phyloP scores from a whole-genome alignment of 208 protist species.

The Trichomonas gallinae region DNA sequence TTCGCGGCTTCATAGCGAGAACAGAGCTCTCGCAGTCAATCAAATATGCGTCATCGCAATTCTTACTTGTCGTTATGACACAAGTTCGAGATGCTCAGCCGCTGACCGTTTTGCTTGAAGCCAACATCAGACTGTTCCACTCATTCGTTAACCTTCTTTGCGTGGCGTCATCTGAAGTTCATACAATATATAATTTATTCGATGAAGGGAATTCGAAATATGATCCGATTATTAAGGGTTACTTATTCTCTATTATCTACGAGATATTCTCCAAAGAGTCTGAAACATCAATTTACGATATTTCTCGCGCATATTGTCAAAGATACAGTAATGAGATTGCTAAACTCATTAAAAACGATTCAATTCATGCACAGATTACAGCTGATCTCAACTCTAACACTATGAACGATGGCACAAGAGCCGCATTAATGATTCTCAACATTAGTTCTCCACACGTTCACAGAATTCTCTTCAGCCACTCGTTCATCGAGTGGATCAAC shows the following conservation, averaged over 20 bases:
- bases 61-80: not conserved
- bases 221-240: not conserved
- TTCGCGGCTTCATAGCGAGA: not conserved
- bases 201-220: not conserved
- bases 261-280: not conserved
- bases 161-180: not conserved
- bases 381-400: not conserved
- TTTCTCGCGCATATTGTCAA: not conserved
- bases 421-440: not conserved
- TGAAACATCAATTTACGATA: not conserved
- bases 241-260: not conserved
- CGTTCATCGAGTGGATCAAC: not conserved
- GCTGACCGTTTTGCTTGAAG: not conserved
- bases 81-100: not conserved
- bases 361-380: not conserved
- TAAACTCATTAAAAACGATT: not conserved
- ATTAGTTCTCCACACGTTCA: not conserved
- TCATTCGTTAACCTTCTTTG: not conserved
- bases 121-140: not conserved
- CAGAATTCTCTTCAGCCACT: not conserved
- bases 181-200: not conserved
- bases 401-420: not conserved
- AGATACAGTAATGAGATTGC: not conserved
- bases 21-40: not conserved
- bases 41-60: not conserved